phyloP scores from a whole-genome alignment of 2,329 filamentous ascomycete genomes.

The Colletotrichum navitas region DNA sequence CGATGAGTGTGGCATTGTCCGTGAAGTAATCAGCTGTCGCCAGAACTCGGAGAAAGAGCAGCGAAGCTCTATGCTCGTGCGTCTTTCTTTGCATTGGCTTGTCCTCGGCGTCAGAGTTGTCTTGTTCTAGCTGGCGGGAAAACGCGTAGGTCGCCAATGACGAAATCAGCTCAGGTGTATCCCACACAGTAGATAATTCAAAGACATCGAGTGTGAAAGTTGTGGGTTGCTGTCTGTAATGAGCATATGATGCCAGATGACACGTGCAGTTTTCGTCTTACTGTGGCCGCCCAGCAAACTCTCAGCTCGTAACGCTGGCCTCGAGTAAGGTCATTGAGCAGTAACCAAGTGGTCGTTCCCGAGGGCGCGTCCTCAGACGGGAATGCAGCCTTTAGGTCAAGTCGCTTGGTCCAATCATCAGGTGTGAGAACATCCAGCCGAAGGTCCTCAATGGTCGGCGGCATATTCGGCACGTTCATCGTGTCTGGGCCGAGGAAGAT shows the following conservation, averaged over 20 bases:
- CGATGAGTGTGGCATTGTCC: slow-evolving; percentile 80
- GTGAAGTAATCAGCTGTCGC: slow-evolving; percentile 90
- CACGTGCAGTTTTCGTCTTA: slow-evolving; percentile 61
- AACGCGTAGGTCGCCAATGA: slow-evolving; percentile 75
- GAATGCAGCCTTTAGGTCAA: slow-evolving; percentile 76
- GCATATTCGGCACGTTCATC: slow-evolving; percentile 66
- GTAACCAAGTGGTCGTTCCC: slow-evolving; percentile 81
- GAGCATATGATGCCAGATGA: slow-evolving; percentile 22
- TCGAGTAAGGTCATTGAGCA: slow-evolving; percentile 77
- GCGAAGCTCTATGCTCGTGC: slow-evolving; percentile 54
- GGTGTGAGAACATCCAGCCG: slow-evolving; percentile 76
- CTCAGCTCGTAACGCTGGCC: slow-evolving; percentile 89
- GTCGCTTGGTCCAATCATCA: slow-evolving; percentile 67
- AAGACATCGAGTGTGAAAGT: slow-evolving; percentile 78
- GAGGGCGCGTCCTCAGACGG: slow-evolving; percentile 64
- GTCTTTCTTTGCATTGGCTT: slow-evolving; percentile 41
- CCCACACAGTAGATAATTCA: slow-evolving; percentile 71
- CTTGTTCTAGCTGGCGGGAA: slow-evolving; percentile 54
- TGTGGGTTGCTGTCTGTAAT: slow-evolving; percentile 80
- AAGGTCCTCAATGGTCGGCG: slow-evolving; percentile 70
- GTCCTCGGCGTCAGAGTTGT: slow-evolving; percentile 39
- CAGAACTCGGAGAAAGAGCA: slow-evolving; percentile 79
- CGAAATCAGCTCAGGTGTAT: slow-evolving; percentile 71
- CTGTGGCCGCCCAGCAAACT: slow-evolving; percentile 93
- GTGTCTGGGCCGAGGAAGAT: slow-evolving; percentile 83